Evolutionary conservation across 2,329 filamentous ascomycete species (phyloP).

Genomic region (Sphaerulina populicola): DNA sequence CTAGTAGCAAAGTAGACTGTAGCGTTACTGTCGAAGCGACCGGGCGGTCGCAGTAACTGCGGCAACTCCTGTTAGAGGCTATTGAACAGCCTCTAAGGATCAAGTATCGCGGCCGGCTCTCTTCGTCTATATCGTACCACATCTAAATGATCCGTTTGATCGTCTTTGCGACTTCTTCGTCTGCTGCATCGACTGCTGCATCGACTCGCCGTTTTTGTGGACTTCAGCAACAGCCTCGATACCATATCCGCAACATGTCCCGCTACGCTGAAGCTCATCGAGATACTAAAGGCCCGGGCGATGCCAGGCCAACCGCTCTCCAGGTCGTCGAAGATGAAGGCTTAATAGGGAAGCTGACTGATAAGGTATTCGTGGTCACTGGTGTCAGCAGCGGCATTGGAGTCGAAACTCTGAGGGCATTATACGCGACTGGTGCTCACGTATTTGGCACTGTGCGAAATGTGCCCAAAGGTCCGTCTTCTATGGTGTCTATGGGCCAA

Average conservation of each 20-base stretch:
- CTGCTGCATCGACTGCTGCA: neutral
- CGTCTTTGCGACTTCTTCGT: too few species aligned
- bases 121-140: too few species aligned
- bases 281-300: slow-evolving; percentile 9
- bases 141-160: too few species aligned
- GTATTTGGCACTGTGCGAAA: slow-evolving; percentile 39
- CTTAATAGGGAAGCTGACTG: slow-evolving; percentile 24
- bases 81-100: too few species aligned
- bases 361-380: slow-evolving; percentile 38
- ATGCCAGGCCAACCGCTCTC: slow-evolving; percentile 19
- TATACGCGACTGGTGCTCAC: slow-evolving; percentile 39
- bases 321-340: slow-evolving; percentile 20
- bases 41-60: too few species aligned
- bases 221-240: neutral
- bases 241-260: neutral
- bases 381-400: slow-evolving; percentile 39
- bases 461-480: slow-evolving; percentile 16
- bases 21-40: too few species aligned
- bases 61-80: too few species aligned
- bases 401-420: slow-evolving; percentile 37
- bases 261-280: slow-evolving; percentile 11
- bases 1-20: too few species aligned
- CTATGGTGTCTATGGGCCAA: too few species aligned
- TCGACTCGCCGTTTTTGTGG: neutral
- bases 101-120: too few species aligned